Base-by-base conservation (phyloP, 257 asterid species). In the Haberlea rhodopensis region DNA sequence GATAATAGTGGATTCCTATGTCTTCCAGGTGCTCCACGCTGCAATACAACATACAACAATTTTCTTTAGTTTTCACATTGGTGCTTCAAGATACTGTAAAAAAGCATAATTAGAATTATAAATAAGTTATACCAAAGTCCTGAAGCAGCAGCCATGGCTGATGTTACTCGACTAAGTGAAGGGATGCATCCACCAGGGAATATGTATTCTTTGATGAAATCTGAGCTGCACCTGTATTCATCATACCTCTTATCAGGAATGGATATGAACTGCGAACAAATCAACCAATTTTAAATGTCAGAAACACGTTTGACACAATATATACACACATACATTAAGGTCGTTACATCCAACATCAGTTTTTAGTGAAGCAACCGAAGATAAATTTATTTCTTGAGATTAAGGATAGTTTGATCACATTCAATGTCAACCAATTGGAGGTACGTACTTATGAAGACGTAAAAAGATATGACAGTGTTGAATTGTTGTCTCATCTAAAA, bases 151-250 rank as follows among this genome's bases (percentile, higher is more conserved):
- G 81, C 78, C 85, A 84, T 84, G 29, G 87, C 85, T 24, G 83
- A 74, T 56, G 84, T 81, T 62, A 84, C 83, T 66, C 82, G 51
- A 65, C 85, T 79, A 23, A 84, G 65, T 43, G 90, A 72, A 72
- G 90, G 90, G 34, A 84, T 31, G 69, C 83, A 79, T 63, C 90
- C 90, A 27, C 90, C 90, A 3, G 90, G 90, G 71, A 84, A 84
- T 77, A 84, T 84, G 70, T 84, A 84, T 56, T 84, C 90, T 60
- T 77, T 84, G 21, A 81, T 77, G 71, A 84, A 84, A 43, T 80
- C 90, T 4, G 87, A 78, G 75, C 90, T 84, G 60, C 57, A 80
- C 74, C 90, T 73, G 76, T 77, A 77, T 34, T 84, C 90, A 0
- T 87, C 78, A 55, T 84, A 87, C 66, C 85, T 80, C 60, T 79